A percentile compares a stretch with the other conserved stretches of the same genome.
These are phyloP conservation scores for Debaryomyces subglobosus DNA, from an alignment of 1,139 yeast species.

Conservation along the genomic window DNA sequence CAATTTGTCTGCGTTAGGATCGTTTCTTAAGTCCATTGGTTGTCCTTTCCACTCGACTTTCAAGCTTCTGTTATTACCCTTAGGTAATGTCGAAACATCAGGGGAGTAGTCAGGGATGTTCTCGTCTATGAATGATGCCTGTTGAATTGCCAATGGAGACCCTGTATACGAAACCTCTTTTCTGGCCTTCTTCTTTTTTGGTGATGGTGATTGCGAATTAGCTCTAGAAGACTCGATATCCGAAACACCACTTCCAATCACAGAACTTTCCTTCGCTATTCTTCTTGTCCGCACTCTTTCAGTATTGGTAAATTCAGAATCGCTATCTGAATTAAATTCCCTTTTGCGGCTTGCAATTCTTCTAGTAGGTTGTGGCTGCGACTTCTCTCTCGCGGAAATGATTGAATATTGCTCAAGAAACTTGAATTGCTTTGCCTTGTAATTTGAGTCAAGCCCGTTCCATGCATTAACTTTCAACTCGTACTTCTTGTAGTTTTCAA, in stretches of 20 bases:
- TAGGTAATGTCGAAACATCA: slow-evolving; percentile 61
- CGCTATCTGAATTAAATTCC: slow-evolving; percentile 23
- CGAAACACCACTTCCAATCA: slow-evolving; percentile 1
- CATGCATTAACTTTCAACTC: slow-evolving; percentile 57
- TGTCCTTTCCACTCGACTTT: slow-evolving; percentile 98
- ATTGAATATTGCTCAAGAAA: slow-evolving; percentile 54
- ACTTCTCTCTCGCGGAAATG: slow-evolving; percentile 29
- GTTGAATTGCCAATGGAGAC: slow-evolving; percentile 43
- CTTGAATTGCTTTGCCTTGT: slow-evolving; percentile 49
- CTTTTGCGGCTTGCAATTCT: slow-evolving; percentile 20
- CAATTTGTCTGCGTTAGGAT: slow-evolving; percentile 69
- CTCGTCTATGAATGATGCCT: slow-evolving; percentile 57
- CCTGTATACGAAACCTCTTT: slow-evolving; percentile 24
- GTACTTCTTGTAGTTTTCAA: slow-evolving; percentile 50
- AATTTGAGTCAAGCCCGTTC: slow-evolving; percentile 43
- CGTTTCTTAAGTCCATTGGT: slow-evolving; percentile 85
- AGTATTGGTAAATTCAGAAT: slow-evolving; percentile 36
- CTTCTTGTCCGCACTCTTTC: slow-evolving; percentile 66
- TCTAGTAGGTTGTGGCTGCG: slow-evolving; percentile 1
- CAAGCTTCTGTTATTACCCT: slow-evolving; percentile 66
- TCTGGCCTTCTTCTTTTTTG: slow-evolving; percentile 44
- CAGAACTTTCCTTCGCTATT: slow-evolving; percentile 42
- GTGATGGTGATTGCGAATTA: slow-evolving; percentile 30
- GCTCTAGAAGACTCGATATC: slow-evolving; percentile 15
- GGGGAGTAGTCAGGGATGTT: slow-evolving; percentile 79